Base-by-base conservation (phyloP, 1,139 yeast genomes). In the Casaregolazyma suthepensis region DNA sequence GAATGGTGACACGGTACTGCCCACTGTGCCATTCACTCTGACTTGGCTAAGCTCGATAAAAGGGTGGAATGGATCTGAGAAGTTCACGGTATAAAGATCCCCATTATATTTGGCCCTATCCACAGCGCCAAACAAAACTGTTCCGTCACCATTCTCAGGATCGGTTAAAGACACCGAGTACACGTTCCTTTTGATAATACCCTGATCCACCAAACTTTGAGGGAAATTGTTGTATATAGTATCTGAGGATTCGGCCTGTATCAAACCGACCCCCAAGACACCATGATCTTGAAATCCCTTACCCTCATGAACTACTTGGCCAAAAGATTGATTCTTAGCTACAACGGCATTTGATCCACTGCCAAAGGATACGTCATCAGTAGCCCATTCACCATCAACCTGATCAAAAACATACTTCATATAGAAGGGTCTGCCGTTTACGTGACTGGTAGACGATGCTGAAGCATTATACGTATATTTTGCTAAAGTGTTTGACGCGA, bases 61-160 rank as follows among this genome's bases (percentile, higher is more conserved):
- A 23, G 52, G 48, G 5, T 54, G 26, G n/a, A 26, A 26, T 20
- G 40, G 17, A 13, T 52, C 40, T n/a, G 55, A 56, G 31, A 63
- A 26, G 13, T 71, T 69, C 7, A 69, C 61, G 2, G 66, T 61
- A 52, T 57, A 59, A n/a, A 81, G 71, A 9, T 69, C 61, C 0
- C 85, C 86, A 0, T 68, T 50, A 63, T 74, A 80, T 63, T 79
- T 79, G 37, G 77, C 71, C 48, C 71, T 69, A 65, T 82, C 87
- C 12, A 81, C 70, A 5, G 82, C 87, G 7, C 87, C 87, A 65
- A 82, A 80, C 50, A 82, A 66, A 22, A 82, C 61, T 18, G 72
- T 63, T 1, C 87, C 87, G 1, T 9, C 10, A 12, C 31, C 10
- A 2, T 5, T 26, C 2, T 26, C 31, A 9, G 10, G 10, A 26